phyloP scores from a whole-genome alignment of 345 rosid genomes.

The Clarkia xantiana region DNA sequence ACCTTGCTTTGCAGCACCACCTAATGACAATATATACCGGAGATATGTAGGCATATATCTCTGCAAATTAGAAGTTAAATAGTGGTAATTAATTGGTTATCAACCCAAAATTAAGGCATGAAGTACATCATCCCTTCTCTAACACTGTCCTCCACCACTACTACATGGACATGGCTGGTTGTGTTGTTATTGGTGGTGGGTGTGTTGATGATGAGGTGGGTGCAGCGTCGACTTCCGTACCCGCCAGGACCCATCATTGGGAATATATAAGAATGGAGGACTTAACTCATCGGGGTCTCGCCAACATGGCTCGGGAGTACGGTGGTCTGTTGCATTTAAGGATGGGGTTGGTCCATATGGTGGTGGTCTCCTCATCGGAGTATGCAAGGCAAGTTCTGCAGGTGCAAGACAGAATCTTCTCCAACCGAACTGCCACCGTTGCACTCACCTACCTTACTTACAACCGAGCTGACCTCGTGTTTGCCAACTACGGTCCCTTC shows the following conservation, averaged over 20 bases:
- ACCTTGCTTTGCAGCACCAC: too few relatives aligned
- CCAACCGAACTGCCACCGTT: conserved; percentile 18
- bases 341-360: conserved; percentile 19
- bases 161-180: too few relatives aligned
- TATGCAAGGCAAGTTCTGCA: conserved; percentile 22
- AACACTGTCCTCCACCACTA: too few relatives aligned
- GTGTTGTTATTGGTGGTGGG: too few relatives aligned
- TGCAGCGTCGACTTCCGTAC: too few relatives aligned
- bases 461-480: conserved; percentile 25
- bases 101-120: too few relatives aligned
- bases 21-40: too few relatives aligned
- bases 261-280: conserved; percentile 21
- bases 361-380: conserved; percentile 18
- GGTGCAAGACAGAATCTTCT: conserved; percentile 23
- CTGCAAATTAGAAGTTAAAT: too few relatives aligned
- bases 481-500: conserved; percentile 27
- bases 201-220: too few relatives aligned
- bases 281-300: conserved; percentile 22
- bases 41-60: too few relatives aligned
- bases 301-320: conserved; percentile 13
- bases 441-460: conserved; percentile 23
- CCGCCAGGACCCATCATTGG: conserved; percentile 10
- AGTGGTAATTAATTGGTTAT: too few relatives aligned
- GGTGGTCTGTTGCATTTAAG: conserved; percentile 20
- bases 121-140: too few relatives aligned